These are phyloP conservation scores for Asclepias syriaca DNA, from an alignment of 257 asterid species.

Conservation along the genomic window DNA sequence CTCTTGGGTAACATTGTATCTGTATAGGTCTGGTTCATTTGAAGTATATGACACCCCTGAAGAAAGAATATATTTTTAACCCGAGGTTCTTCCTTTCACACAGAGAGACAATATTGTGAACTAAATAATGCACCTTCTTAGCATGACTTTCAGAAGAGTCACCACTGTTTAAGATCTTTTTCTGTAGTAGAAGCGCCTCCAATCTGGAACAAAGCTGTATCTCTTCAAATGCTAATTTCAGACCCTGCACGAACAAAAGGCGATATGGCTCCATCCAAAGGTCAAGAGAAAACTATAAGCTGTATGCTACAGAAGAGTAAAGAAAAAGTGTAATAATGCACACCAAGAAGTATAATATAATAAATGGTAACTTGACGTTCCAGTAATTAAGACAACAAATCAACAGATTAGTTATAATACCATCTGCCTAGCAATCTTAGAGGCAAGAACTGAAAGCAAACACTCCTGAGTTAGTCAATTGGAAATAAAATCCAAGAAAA, in stretches of 20 bases:
- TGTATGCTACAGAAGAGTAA: neutral
- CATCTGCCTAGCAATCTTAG: neutral
- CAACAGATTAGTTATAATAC: neutral
- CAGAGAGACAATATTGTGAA: slow-evolving; percentile 11
- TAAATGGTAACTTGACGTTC: neutral
- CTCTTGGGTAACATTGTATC: neutral
- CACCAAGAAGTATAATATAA: neutral
- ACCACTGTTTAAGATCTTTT: slow-evolving; percentile 42
- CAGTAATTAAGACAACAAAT: neutral
- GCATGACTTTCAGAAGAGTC: slow-evolving; percentile 38
- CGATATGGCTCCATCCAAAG: slow-evolving; percentile 8
- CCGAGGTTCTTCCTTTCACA: neutral
- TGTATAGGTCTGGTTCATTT: neutral
- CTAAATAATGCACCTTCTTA: slow-evolving; percentile 43
- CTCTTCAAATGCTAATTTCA: slow-evolving; percentile 55
- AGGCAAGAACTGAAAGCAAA: neutral
- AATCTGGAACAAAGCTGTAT: slow-evolving; percentile 56
- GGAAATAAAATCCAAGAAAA: slow-evolving; percentile 5
- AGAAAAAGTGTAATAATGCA: neutral
- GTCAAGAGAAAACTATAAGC: slow-evolving; percentile 2
- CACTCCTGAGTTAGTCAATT: neutral
- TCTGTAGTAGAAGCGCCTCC: slow-evolving; percentile 57
- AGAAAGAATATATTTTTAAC: neutral
- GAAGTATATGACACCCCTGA: neutral
- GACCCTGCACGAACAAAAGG: slow-evolving; percentile 39